Conservation (phyloP, 2,329 filamentous ascomycete genomes). For the Xylariomycetidae sp. region DNA sequence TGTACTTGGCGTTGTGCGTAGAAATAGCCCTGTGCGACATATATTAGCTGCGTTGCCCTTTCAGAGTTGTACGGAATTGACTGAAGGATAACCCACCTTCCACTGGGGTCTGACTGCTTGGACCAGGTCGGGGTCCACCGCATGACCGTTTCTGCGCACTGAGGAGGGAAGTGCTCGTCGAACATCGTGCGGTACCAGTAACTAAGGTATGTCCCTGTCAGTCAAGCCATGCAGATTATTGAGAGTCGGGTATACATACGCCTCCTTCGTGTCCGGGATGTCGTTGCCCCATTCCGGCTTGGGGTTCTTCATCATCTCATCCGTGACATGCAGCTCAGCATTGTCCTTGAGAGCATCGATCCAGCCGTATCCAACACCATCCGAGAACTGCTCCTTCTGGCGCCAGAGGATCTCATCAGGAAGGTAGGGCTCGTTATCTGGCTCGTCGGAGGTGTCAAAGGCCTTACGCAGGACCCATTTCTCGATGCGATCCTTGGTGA, state of each 20-base stretch:
- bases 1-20: slow-evolving; percentile 70
- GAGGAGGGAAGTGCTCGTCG: slow-evolving; percentile 93
- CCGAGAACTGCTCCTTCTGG: slow-evolving; percentile 99
- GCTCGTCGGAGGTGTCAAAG: slow-evolving; percentile 88
- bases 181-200: slow-evolving; percentile 99
- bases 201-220: slow-evolving; percentile 29
- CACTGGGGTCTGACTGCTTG: slow-evolving; percentile 90
- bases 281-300: slow-evolving; percentile 94
- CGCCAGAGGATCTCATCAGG: slow-evolving; percentile 94
- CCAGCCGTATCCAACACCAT: slow-evolving; percentile 98
- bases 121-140: slow-evolving; percentile 98
- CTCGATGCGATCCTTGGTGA: slow-evolving; percentile 81
- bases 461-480: slow-evolving; percentile 98
- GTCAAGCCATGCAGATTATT: background rate
- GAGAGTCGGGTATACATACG: slow-evolving; percentile 39
- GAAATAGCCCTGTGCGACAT: slow-evolving; percentile 58
- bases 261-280: slow-evolving; percentile 94
- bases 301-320: slow-evolving; percentile 98
- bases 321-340: slow-evolving; percentile 81
- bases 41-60: slow-evolving; percentile 4
- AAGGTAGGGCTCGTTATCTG: slow-evolving; percentile 76
- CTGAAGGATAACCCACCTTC: slow-evolving; percentile 53
- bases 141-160: slow-evolving; percentile 89
- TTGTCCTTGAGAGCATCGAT: slow-evolving; percentile 96
- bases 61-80: background rate